Evolutionary conservation across 1,284 basidiomycete species (phyloP).

Genomic region (Cutaneotrichosporon cavernicola): DNA sequence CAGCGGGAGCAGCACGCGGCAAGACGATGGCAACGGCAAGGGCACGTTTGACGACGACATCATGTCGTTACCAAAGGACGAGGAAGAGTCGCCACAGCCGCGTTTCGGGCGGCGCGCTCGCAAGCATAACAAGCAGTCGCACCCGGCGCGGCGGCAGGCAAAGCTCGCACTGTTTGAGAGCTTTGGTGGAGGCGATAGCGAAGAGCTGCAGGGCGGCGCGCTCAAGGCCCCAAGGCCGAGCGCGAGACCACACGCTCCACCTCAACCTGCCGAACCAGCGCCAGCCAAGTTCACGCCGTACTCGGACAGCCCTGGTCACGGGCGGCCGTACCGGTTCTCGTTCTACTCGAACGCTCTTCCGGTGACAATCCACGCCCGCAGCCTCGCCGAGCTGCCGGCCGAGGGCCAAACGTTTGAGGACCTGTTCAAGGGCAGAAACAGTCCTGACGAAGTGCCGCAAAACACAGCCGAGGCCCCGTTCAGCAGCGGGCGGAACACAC

Average conservation of each 20-base stretch:
- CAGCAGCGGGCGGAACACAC: conserved; percentile 16
- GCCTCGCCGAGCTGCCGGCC: conserved; percentile 86
- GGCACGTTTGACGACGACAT: conserved; percentile 29
- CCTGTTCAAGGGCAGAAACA: conserved; percentile 62
- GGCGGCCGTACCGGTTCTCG: conserved; percentile 93
- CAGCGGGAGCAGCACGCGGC: conserved; percentile 20
- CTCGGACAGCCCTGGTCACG: conserved; percentile 61
- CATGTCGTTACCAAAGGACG: conserved; percentile 31
- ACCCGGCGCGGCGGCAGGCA: conserved; percentile 63
- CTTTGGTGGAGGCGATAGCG: conserved; percentile 46
- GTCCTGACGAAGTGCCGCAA: conserved; percentile 6
- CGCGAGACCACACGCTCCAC: conserved; percentile 10
- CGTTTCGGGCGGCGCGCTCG: conserved; percentile 64
- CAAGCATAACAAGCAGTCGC: conserved; percentile 73
- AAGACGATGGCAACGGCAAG: conserved; percentile 14
- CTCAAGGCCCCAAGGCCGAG: conserved; percentile 47
- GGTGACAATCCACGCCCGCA: conserved; percentile 91
- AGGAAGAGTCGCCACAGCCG: conserved; percentile 29
- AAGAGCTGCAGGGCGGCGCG: conserved; percentile 29
- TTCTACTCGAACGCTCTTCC: conserved; percentile 95
- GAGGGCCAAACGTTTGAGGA: conserved; percentile 93
- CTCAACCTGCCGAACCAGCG: conserved; percentile 15
- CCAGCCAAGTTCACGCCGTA: conserved; percentile 34
- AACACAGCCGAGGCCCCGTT: neutral
- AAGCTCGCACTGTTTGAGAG: conserved; percentile 93